Base-by-base conservation (phyloP, 331 rosid species). In the Quercus tomentella region DNA sequence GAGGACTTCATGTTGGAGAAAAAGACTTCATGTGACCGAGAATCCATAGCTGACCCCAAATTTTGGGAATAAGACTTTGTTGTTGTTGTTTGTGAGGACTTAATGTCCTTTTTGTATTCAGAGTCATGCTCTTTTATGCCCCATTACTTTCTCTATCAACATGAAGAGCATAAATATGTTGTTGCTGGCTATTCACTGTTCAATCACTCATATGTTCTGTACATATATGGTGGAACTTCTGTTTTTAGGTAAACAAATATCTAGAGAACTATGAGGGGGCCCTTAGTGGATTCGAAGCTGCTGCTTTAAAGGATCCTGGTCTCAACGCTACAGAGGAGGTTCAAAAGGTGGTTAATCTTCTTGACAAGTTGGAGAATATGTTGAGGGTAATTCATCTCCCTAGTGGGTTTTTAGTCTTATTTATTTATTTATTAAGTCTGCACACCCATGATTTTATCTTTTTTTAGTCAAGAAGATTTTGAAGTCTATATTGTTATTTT, bases 231-330 rank as follows among this genome's bases (percentile, higher is more conserved):
- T 41, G 9, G 11, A 21, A n/a, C 68, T 49, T 70, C 21, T 83
- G 56, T 25, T 76, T 74, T 70, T 82, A 93, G 99, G 98, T 89
- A 74, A 85, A 88, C 79, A 90, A 77, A 87, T 95, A 95, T 90
- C 88, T 91, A 26, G 99, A 95, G 91, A 91, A 95, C 87, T 95
- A 93, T 78, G 89, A 83, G 81, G 89, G 94, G 93, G 97, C 99
- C 83, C 98, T 93, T 76, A 86, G 93, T 82, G 97, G 99, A 57
- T 95, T 93, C 52, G 98, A 95, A 85, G 96, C 93, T 85, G 97
- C 99, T 87, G 91, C 96, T 79, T 81, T 90, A 60, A 91, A 83
- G 92, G 98, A 91, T 87, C 98, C 97, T 71, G 92, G 94, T 84
- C 96, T 93, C 74, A 88, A 86, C 81, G 94, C 98, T 58, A 79